phyloP scores from a whole-genome alignment of 1,284 basidiomycete species.

The Stygiomarasmius scandens region DNA sequence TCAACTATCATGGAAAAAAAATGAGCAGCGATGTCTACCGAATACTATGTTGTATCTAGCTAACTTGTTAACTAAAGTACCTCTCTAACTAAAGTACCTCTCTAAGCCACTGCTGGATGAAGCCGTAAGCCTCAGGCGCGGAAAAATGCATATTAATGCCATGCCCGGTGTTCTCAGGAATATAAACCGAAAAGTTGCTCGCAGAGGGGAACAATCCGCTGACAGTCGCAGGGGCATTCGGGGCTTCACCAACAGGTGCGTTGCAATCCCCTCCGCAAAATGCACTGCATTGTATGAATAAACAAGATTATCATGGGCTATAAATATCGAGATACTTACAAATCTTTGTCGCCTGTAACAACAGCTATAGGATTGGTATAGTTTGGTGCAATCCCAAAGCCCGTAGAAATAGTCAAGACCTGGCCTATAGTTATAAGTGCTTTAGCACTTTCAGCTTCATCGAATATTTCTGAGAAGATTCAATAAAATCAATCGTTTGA shows the following conservation, averaged over 20 bases:
- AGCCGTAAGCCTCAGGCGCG: no score
- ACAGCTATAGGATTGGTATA: constrained; percentile 37
- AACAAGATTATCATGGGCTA: neutral
- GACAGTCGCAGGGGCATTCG: constrained; percentile 15
- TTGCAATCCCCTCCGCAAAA: constrained; percentile 23
- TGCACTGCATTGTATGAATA: constrained; percentile 12
- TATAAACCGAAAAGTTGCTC: constrained; percentile 18
- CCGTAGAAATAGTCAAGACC: constrained; percentile 26
- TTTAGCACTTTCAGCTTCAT: constrained; percentile 21
- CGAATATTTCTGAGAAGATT: constrained; percentile 18
- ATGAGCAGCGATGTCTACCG: no score
- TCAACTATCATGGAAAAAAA: no score
- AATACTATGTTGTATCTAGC: no score
- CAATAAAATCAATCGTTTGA: no score
- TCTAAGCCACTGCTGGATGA: no score
- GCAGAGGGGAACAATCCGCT: constrained; percentile 20
- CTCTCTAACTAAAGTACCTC: no score
- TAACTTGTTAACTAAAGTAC: no score
- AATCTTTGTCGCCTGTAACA: constrained; percentile 39
- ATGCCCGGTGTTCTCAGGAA: constrained; percentile 25
- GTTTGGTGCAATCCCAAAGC: constrained; percentile 21
- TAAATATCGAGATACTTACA: constrained; percentile 28
- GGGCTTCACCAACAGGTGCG: constrained; percentile 1
- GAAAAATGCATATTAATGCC: constrained; percentile 22
- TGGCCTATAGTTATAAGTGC: constrained; percentile 35